Percentiles rank a stretch among this genome's conserved stretches.
Conservation (phyloP, 495 filamentous ascomycete genomes). For the Aspergillus nanangensis region DNA sequence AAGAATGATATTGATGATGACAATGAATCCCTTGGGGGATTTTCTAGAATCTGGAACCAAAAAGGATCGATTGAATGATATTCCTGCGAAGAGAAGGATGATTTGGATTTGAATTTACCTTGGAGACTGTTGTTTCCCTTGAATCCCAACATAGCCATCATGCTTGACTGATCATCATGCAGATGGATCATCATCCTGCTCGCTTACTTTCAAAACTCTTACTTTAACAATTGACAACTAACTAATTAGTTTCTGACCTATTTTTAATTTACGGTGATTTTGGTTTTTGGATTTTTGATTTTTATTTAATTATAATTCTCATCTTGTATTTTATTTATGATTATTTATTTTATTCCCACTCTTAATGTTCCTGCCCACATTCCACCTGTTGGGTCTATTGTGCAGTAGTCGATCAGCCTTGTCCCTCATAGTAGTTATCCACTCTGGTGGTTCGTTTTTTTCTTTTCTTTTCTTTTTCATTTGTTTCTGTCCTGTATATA, state of each 20-base stretch:
- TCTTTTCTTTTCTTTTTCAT: background rate
- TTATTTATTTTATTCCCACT: background rate
- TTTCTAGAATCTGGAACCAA: too few species aligned
- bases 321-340: background rate
- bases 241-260: background rate
- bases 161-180: constrained; percentile 15
- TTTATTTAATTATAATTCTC: too few species aligned
- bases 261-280: background rate
- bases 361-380: too few species aligned
- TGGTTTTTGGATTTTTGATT: background rate
- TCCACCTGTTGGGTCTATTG: too few species aligned
- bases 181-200: constrained; percentile 11
- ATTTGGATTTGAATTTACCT: background rate
- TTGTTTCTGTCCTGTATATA: constrained; percentile 2
- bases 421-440: background rate
- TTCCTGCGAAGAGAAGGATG: background rate
- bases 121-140: background rate
- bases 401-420: background rate
- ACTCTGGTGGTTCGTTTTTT: background rate
- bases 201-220: constrained; percentile 4
- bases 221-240: background rate
- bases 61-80: too few species aligned
- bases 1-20: too few species aligned
- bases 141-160: constrained; percentile 1
- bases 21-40: too few species aligned